A percentile compares a stretch with the other conserved stretches of the same genome.
Evolutionary conservation across 768 basidiomycete genomes (phyloP).

Genomic region (Gautieria morchelliformis): DNA sequence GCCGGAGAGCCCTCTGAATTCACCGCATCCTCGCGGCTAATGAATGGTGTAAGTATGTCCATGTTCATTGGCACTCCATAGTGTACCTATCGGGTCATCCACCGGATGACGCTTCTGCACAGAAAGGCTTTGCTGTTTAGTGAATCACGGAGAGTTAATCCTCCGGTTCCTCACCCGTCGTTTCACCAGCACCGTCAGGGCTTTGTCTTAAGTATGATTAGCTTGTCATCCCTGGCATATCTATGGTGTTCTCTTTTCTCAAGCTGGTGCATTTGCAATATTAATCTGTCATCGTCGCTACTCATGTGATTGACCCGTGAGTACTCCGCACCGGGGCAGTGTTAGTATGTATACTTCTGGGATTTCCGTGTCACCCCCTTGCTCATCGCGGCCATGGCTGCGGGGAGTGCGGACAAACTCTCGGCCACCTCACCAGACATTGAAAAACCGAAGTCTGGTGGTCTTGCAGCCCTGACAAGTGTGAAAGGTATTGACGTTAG

Average conservation of each 20-base stretch:
- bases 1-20: too few species aligned
- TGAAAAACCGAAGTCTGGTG: not conserved
- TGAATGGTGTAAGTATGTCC: not conserved
- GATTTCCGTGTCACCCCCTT: not conserved
- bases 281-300: not conserved
- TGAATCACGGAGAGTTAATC: too few species aligned
- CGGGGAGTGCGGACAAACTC: not conserved
- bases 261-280: not conserved
- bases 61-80: not conserved
- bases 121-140: too few species aligned
- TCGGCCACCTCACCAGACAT: not conserved
- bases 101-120: not conserved
- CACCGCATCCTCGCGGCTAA: not conserved
- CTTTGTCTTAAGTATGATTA: not conserved
- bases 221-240: not conserved
- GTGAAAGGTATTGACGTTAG: not conserved
- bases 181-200: not conserved
- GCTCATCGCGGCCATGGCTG: not conserved
- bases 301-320: not conserved
- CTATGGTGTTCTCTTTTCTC: not conserved
- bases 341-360: too few species aligned
- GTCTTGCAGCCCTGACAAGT: not conserved
- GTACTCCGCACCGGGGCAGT: too few species aligned
- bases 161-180: too few species aligned
- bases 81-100: not conserved